Conservation (phyloP, 768 basidiomycete species). For the Tricholoma furcatifolium region DNA sequence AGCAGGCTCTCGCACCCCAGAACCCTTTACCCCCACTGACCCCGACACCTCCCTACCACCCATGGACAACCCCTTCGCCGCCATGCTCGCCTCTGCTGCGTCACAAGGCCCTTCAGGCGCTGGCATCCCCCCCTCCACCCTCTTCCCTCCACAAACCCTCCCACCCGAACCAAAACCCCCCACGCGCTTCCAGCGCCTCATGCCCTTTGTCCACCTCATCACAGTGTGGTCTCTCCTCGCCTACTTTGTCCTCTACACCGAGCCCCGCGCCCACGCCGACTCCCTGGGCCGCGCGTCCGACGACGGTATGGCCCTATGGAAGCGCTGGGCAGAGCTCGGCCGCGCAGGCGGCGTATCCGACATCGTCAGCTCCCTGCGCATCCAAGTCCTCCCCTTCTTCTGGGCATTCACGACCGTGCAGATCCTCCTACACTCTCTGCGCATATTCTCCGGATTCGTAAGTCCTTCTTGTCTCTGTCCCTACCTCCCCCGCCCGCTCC, state of each 20-base stretch:
- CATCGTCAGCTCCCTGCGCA: slow-evolving; percentile 30
- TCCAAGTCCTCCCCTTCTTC: slow-evolving; percentile 75
- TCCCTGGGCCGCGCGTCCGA: slow-evolving; percentile 21
- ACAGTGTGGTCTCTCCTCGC: slow-evolving; percentile 64
- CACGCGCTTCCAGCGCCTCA: slow-evolving; percentile 53
- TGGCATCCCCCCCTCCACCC: slow-evolving; percentile 20
- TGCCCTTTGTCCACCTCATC: slow-evolving; percentile 66
- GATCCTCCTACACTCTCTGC: slow-evolving; percentile 67
- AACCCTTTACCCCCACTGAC: slow-evolving; percentile 15
- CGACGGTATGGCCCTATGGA: slow-evolving; percentile 38
- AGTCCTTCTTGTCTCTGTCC: slow-evolving; percentile 21
- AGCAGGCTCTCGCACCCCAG: slow-evolving; percentile 22
- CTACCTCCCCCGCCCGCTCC: not conserved
- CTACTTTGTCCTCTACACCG: slow-evolving; percentile 66
- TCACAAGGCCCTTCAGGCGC: slow-evolving; percentile 13
- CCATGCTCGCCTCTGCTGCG: slow-evolving; percentile 36
- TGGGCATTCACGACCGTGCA: slow-evolving; percentile 79
- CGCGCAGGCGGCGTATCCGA: slow-evolving; percentile 33
- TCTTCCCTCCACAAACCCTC: not conserved
- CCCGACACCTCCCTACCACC: slow-evolving; percentile 28
- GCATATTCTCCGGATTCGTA: slow-evolving; percentile 70
- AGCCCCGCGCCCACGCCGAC: slow-evolving; percentile 51
- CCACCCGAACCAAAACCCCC: slow-evolving; percentile 22
- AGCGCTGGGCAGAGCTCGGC: slow-evolving; percentile 61
- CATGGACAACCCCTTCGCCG: slow-evolving; percentile 47